phyloP scores from a whole-genome alignment of 371 early-diverging fungal genomes.

The Haplosporangium sp. region DNA sequence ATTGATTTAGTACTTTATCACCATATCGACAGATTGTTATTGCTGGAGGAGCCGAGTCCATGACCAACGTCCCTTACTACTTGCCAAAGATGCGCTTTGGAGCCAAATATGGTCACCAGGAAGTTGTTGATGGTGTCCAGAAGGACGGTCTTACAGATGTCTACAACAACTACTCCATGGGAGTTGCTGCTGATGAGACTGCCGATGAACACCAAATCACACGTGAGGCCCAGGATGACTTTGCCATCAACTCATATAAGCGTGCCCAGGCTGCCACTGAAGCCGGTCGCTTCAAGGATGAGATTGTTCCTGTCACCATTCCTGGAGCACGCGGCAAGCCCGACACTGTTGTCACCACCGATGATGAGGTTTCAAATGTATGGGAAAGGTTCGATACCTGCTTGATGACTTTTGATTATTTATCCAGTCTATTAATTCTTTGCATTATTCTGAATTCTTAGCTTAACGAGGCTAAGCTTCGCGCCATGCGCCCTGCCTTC shows the following conservation, averaged over 20 bases:
- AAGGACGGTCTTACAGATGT: conserved; percentile 96
- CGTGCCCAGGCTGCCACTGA: conserved; percentile 87
- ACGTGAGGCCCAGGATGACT: conserved; percentile 91
- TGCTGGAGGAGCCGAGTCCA: conserved; percentile 97
- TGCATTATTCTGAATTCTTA: background rate
- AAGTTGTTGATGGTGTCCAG: conserved; percentile 88
- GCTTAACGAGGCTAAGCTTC: conserved; percentile 81
- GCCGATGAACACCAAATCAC: conserved; percentile 86
- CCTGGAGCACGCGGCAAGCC: conserved; percentile 89
- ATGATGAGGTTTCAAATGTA: conserved; percentile 83
- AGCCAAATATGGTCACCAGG: conserved; percentile 88
- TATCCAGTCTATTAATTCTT: background rate
- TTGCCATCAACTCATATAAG: conserved; percentile 89
- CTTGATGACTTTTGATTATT: too few species aligned
- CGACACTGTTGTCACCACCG: conserved; percentile 77
- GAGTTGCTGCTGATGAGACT: conserved; percentile 93
- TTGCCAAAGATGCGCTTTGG: conserved; percentile 85
- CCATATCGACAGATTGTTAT: conserved; percentile 58
- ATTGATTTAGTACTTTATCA: background rate
- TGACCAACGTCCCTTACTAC: conserved; percentile 97
- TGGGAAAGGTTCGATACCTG: background rate
- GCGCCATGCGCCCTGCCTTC: conserved; percentile 92
- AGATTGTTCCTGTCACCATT: conserved; percentile 91
- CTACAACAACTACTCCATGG: conserved; percentile 90
- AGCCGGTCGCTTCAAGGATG: conserved; percentile 81